Evolutionary conservation across 2,329 filamentous ascomycete genomes (phyloP).

Genomic region (Aspergillus pseudoterreus): DNA sequence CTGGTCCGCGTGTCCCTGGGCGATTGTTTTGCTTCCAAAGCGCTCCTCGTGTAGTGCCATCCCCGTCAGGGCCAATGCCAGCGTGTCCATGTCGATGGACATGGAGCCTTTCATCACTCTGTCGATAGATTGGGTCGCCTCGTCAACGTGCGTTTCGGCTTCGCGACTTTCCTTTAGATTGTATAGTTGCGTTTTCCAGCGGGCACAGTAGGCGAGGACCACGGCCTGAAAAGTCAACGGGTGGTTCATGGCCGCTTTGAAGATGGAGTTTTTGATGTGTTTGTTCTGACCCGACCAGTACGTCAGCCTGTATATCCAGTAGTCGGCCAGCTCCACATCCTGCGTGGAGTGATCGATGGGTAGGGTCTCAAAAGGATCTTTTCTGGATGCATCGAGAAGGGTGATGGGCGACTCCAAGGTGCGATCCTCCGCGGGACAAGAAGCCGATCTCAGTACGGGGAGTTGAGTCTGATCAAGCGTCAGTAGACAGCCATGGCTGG

Average conservation of each 20-base stretch:
- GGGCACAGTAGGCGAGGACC: constrained; percentile 36
- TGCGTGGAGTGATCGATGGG: constrained; percentile 21
- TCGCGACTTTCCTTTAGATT: constrained; percentile 19
- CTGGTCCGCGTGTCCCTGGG: constrained; percentile 25
- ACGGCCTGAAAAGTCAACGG: constrained; percentile 35
- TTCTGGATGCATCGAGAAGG: constrained; percentile 25
- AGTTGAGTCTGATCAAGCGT: neutral
- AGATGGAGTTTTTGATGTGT: constrained; percentile 34
- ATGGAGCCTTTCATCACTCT: constrained; percentile 19
- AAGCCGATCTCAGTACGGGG: constrained; percentile 10
- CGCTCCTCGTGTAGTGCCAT: constrained; percentile 38
- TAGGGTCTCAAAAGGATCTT: constrained; percentile 32
- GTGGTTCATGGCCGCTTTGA: constrained; percentile 31
- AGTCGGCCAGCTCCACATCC: constrained; percentile 32
- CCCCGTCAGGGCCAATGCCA: constrained; percentile 32
- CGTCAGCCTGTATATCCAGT: constrained; percentile 33
- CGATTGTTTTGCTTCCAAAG: constrained; percentile 30
- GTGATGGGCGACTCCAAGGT: constrained; percentile 22
- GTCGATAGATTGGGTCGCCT: constrained; percentile 25
- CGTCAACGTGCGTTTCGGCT: constrained; percentile 25
- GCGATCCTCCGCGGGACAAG: constrained; percentile 6
- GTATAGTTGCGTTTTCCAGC: constrained; percentile 31
- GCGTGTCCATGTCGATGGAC: constrained; percentile 24
- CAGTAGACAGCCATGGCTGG: too few relatives aligned
- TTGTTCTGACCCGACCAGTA: constrained; percentile 43